These are phyloP conservation scores for Plantago elongata DNA, from an alignment of 257 asterid species.

Conservation along the genomic window DNA sequence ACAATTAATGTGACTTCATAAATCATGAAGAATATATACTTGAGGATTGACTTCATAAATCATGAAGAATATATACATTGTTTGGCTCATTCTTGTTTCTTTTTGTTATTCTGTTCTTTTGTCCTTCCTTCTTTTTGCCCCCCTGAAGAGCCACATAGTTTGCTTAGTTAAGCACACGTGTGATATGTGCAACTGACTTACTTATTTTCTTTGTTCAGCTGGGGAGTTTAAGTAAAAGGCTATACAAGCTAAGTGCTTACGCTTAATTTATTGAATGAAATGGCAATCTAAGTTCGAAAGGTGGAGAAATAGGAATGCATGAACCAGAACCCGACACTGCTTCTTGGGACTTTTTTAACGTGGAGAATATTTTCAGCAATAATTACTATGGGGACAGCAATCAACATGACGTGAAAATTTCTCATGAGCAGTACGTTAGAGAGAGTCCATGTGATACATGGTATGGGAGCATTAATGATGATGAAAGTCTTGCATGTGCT, in stretches of 20 bases:
- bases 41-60: neutral
- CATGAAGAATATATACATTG: neutral
- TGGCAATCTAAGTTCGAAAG: conserved; percentile 15
- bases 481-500: conserved; percentile 55
- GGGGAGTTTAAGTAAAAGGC: conserved; percentile 11
- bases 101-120: neutral
- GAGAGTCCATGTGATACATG: conserved; percentile 35
- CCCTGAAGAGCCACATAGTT: too few species aligned
- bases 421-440: conserved; percentile 53
- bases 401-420: conserved; percentile 63
- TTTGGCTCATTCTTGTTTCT: neutral
- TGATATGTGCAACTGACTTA: conserved; percentile 4
- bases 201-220: conserved; percentile 14
- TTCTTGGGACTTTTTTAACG: conserved; percentile 55
- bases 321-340: conserved; percentile 67
- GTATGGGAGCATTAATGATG: conserved; percentile 34
- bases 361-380: conserved; percentile 61
- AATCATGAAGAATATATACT: neutral
- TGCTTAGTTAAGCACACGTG: neutral
- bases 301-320: conserved; percentile 39
- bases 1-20: neutral
- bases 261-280: conserved; percentile 24
- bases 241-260: conserved; percentile 17
- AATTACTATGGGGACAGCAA: conserved; percentile 66
- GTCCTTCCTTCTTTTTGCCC: too few species aligned